Conservation (phyloP, 2,329 filamentous ascomycete genomes). For the Paraphoma chrysanthemicola region DNA sequence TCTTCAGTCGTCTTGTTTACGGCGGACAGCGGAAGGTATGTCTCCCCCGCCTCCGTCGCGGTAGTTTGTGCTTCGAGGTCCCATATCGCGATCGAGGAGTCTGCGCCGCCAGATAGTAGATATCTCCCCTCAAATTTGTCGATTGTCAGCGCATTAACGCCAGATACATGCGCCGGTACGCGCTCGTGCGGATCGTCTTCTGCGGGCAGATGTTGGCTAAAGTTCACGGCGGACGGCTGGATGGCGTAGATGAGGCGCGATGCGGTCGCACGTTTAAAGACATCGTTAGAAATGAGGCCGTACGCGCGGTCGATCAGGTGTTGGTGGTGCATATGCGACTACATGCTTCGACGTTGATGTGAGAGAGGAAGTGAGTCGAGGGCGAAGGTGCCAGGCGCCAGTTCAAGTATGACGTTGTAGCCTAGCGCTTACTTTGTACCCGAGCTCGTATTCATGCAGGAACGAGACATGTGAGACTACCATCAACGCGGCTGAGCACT, state of each 20-base stretch:
- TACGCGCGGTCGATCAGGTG: slow-evolving; percentile 78
- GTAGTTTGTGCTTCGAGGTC: slow-evolving; percentile 67
- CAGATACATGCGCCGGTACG: slow-evolving; percentile 74
- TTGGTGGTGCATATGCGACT: slow-evolving; percentile 51
- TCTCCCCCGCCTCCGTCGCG: slow-evolving; percentile 20
- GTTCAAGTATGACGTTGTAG: slow-evolving; percentile 23
- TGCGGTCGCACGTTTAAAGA: slow-evolving; percentile 70
- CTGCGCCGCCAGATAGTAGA: slow-evolving; percentile 83
- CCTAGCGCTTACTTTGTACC: slow-evolving; percentile 6
- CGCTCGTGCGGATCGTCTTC: slow-evolving; percentile 36
- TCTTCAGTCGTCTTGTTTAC: slow-evolving; percentile 39
- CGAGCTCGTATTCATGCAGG: slow-evolving; percentile 9
- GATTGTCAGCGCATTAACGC: slow-evolving; percentile 79
- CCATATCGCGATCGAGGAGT: slow-evolving; percentile 86
- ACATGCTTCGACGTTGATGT: slow-evolving; percentile 40
- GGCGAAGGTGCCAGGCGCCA: too few species aligned
- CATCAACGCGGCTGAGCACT: too few species aligned
- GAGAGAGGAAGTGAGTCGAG: neutral
- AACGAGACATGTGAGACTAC: neutral
- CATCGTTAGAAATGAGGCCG: slow-evolving; percentile 66
- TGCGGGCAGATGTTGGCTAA: slow-evolving; percentile 66
- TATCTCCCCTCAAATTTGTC: slow-evolving; percentile 83
- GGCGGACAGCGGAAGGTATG: slow-evolving; percentile 34
- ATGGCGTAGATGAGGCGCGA: slow-evolving; percentile 73
- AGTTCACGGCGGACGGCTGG: slow-evolving; percentile 71